Evolutionary conservation across 805 yeast genomes (phyloP), one percentile per base, ranked within the genome.

Genomic region (Zygosaccharomyces bailii): DNA sequence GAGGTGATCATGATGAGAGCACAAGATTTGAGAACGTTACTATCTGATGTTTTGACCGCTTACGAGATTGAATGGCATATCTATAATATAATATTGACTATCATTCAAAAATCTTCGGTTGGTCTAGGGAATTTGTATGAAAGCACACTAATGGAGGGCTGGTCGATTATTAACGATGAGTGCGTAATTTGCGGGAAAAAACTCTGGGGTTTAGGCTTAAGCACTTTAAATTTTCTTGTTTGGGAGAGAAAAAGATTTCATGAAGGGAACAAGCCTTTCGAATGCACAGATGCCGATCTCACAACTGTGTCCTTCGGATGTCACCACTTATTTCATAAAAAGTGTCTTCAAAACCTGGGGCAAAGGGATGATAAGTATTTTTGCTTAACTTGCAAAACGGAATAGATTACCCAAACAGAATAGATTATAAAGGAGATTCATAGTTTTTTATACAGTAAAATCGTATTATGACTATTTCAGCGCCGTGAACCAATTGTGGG

Each of bases 181-280:
- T 90, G 97, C 61, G 84, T 84, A 27, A 76, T 83, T 0, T 90
- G 97, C 63, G 90, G 87, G 1, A 80, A 79, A 49, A 68, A 68
- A 16, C 66, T 89, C 25, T 82, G 89, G 80, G 96, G 96, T 0
- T 61, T 76, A 1, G 78, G 79, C 1, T 59, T 84, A 2, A 67
- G 72, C 18, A 67, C 77, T 2, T 70, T 66, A 6, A 70, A 75
- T 31, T 75, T 76, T 42, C 70, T 72, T 34, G 68, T 74, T 3
- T 84, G 90, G 90, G 84, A 79, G 54, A 69, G 70, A 20, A 56
- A 48, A 39, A 61, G 60, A 35, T 56, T 65, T 44, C 54, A 65
- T 7, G 61, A 67, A 43, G 49, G 47, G 2, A 34, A 43, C 16
- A 27, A 3, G 16, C 13, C 24, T 3, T 20, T 16, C 4, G 36